phyloP scores from a whole-genome alignment of 345 rosid genomes.

The Salix viminalis region DNA sequence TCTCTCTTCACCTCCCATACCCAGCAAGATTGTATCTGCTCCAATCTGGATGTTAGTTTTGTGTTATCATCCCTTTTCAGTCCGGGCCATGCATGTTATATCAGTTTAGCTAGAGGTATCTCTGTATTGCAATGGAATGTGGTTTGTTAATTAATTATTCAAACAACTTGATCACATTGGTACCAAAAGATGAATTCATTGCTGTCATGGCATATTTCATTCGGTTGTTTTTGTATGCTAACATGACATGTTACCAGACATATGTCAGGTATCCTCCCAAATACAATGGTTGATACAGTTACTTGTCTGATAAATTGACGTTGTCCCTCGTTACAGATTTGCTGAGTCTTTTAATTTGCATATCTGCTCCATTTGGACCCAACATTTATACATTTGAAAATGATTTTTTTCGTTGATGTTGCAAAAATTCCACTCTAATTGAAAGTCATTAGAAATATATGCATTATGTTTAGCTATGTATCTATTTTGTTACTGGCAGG shows the following conservation, averaged over 20 bases:
- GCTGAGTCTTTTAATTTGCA: constrained; percentile 31
- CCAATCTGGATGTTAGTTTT: constrained; percentile 23
- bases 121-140: background rate
- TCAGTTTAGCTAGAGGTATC: background rate
- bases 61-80: constrained; percentile 36
- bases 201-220: background rate
- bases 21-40: constrained; percentile 32
- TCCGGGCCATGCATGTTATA: constrained; percentile 19
- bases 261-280: constrained; percentile 58
- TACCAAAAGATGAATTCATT: background rate
- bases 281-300: constrained; percentile 53
- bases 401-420: background rate
- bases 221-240: background rate
- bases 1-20: constrained; percentile 34
- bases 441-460: background rate
- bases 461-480: background rate
- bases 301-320: constrained; percentile 53
- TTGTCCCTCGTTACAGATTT: constrained; percentile 57
- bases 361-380: constrained; percentile 78
- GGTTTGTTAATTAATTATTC: too few relatives aligned
- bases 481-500: background rate
- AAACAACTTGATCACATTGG: background rate
- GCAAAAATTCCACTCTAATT: background rate
- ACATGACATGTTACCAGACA: constrained; percentile 32
- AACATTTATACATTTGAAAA: constrained; percentile 12